Base-by-base conservation (phyloP, 805 yeast species). In the Candida cerambycidarum region DNA sequence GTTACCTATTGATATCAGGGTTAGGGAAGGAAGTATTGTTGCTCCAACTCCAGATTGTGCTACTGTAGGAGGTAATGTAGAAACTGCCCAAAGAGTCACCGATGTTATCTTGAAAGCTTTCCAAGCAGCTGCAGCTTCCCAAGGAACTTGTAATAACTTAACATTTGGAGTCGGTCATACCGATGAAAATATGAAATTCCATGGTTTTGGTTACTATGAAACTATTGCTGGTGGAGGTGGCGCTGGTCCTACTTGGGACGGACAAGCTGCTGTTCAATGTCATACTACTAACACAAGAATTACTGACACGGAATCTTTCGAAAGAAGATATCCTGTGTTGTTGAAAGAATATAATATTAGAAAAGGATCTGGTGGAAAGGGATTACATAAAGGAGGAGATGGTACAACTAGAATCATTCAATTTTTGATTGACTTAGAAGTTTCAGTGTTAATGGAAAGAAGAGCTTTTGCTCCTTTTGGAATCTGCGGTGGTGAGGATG, bases 151-250 rank as follows among this genome's bases (percentile, higher is more conserved):
- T 62, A 92, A 93, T 64, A 93, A 92, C 64, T 79, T 92, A 53
- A 90, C 97, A 0, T 92, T 90, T 69, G 97, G 97, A n/a, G n/a
- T n/a, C n/a, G n/a, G n/a, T n/a, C n/a, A n/a, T 17, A 79, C 77
- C 19, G 87, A 83, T 48, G 92, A 89, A 35, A 50, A 53, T 9
- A 49, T 49, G 10, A 75, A 76, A 44, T 61, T 65, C 8, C 72
- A 75, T 44, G 89, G 90, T 0, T 89, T 88, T 61, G 96, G 97
- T 0, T 89, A 89, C 61, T 89, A 89, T 60, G 97, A 89, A 59
- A 90, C 97, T 0, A 89, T 90, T 46, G 93, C 95, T 45, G 97
- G 97, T 46, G 97, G 97, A 0, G 85, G 89, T 33, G 97, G 97
- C 38, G 97, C 97, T 2, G 89, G 92, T 1, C 78, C 84, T 1